A percentile compares a stretch with the other conserved stretches of the same genome.
phyloP scores from a whole-genome alignment of 805 yeast genomes.

The Suhomyces vadensis region DNA sequence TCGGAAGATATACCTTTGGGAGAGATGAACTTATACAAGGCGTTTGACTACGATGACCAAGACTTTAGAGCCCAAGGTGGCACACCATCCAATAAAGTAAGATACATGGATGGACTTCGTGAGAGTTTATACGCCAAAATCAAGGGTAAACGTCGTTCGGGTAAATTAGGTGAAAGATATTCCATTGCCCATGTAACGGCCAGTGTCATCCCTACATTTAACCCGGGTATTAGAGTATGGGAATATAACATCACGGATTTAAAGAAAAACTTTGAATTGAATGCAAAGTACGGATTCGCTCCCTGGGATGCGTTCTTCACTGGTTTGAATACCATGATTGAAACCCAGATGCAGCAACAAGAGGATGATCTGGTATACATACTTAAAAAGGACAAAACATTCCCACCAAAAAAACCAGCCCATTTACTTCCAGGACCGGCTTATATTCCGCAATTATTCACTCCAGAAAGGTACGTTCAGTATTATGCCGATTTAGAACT shows the following conservation, averaged over 20 bases:
- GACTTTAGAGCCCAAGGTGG: slow-evolving; percentile 51
- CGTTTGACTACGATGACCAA: slow-evolving; percentile 13
- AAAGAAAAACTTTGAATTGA: slow-evolving; percentile 21
- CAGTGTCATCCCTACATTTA: slow-evolving; percentile 81
- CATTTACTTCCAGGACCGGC: slow-evolving; percentile 70
- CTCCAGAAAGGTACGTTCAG: slow-evolving; percentile 73
- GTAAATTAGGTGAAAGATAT: slow-evolving; percentile 56
- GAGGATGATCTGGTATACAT: slow-evolving; percentile 7
- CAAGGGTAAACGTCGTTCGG: slow-evolving; percentile 45
- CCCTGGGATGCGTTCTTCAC: slow-evolving; percentile 64
- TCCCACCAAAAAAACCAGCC: slow-evolving; percentile 60
- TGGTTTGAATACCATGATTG: slow-evolving; percentile 39
- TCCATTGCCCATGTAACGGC: slow-evolving; percentile 69
- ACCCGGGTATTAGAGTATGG: slow-evolving; percentile 83
- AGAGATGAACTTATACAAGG: slow-evolving; percentile 5
- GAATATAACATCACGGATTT: slow-evolving; percentile 74
- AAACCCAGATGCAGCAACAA: slow-evolving; percentile 18
- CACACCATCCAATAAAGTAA: slow-evolving; percentile 64
- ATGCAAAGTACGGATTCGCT: slow-evolving; percentile 22
- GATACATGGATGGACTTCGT: slow-evolving; percentile 59
- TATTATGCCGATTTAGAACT: slow-evolving; percentile 64
- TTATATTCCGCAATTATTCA: slow-evolving; percentile 64
- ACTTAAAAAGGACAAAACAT: slow-evolving; percentile 53
- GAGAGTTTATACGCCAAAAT: slow-evolving; percentile 52
- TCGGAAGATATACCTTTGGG: slow-evolving; percentile 18